phyloP scores from a whole-genome alignment of 2,329 filamentous ascomycete genomes.

The Monosporascus sp. region DNA sequence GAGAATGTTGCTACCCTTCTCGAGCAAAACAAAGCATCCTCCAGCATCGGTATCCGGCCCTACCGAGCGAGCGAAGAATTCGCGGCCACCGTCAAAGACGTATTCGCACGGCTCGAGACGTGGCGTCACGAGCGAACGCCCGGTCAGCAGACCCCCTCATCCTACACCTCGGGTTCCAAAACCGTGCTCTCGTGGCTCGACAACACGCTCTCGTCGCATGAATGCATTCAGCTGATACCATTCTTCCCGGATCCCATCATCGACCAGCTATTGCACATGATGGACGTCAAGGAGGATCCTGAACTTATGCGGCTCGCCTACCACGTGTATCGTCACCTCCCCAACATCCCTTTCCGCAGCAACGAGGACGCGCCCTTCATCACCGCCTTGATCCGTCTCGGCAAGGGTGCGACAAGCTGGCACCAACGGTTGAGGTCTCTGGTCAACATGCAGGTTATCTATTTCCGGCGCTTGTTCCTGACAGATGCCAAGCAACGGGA shows the following conservation, averaged over 20 bases:
- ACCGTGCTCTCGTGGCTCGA: constrained; percentile 95
- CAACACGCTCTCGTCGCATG: constrained; percentile 80
- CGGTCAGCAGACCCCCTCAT: constrained; percentile 86
- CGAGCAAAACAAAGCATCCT: constrained; percentile 70
- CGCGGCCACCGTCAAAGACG: constrained; percentile 60
- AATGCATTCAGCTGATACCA: constrained; percentile 82
- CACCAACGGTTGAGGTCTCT: constrained; percentile 91
- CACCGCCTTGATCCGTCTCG: constrained; percentile 79
- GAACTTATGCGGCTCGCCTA: constrained; percentile 93
- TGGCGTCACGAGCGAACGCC: constrained; percentile 83
- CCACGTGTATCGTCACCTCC: constrained; percentile 92
- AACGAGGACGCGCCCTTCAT: constrained; percentile 85
- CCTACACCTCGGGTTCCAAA: constrained; percentile 94
- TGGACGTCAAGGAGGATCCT: constrained; percentile 98
- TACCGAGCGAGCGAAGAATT: constrained; percentile 78
- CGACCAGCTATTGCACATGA: constrained; percentile 95
- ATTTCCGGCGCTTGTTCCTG: constrained; percentile 92
- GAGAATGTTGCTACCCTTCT: constrained; percentile 71
- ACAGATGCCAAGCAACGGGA: constrained; percentile 70
- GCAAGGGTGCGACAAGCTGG: constrained; percentile 80
- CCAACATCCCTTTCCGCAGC: constrained; percentile 86
- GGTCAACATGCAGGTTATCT: constrained; percentile 98
- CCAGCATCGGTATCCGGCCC: constrained; percentile 77
- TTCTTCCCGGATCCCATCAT: constrained; percentile 91
- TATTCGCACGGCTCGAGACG: constrained; percentile 74